These are phyloP conservation scores for Sanghuangporus weigelae DNA, from an alignment of 1,284 basidiomycete species.

Conservation along the genomic window DNA sequence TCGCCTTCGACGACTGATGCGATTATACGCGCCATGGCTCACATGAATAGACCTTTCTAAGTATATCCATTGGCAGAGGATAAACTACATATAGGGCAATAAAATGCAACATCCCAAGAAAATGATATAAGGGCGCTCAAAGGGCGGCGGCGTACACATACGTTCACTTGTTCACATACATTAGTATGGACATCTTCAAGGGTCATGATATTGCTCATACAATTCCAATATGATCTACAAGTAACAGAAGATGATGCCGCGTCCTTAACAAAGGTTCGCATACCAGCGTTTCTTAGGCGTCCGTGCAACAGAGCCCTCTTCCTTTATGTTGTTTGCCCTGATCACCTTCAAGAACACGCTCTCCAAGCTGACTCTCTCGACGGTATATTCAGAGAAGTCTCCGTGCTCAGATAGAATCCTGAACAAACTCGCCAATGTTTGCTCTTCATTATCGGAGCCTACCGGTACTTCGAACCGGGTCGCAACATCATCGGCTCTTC, in stretches of 20 bases:
- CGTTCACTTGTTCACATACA: no score
- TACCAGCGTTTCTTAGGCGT: conserved; percentile 24
- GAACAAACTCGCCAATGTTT: conserved; percentile 56
- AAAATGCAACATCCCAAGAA: no score
- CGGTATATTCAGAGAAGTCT: conserved; percentile 59
- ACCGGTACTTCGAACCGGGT: conserved; percentile 76
- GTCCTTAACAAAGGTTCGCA: conserved; percentile 19
- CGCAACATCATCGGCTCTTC: conserved; percentile 70
- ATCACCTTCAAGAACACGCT: conserved; percentile 74
- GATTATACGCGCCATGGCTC: neutral
- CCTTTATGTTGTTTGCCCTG: conserved; percentile 53
- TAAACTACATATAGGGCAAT: no score
- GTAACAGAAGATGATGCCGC: neutral
- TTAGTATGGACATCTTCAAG: neutral
- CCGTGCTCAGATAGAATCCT: conserved; percentile 44
- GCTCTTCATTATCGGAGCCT: conserved; percentile 16
- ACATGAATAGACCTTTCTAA: neutral
- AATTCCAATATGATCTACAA: neutral
- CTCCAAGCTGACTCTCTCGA: conserved; percentile 64
- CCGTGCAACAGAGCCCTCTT: conserved; percentile 39
- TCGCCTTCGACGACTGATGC: no score
- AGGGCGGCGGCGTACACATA: no score
- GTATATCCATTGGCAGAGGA: neutral
- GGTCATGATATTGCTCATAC: neutral
- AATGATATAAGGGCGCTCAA: no score